Percentiles rank a stretch among this genome's conserved stretches.
These are phyloP conservation scores for Artemisia annua DNA, from an alignment of 129 eudicot species.

Conservation along the genomic window DNA sequence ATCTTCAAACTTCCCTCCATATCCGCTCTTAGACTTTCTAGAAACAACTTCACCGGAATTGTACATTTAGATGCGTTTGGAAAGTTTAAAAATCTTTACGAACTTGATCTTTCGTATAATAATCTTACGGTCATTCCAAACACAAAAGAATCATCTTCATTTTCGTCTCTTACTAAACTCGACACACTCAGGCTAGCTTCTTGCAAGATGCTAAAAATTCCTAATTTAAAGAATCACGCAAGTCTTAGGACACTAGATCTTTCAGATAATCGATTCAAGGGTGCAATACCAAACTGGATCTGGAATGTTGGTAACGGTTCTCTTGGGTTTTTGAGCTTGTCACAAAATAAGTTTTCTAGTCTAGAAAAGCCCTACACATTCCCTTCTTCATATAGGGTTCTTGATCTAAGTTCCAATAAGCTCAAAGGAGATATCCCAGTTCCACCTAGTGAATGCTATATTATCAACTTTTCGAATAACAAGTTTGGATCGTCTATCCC, in stretches of 20 bases:
- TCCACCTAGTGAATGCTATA: slow-evolving; percentile 37
- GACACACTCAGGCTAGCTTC: slow-evolving; percentile 44
- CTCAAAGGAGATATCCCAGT: slow-evolving; percentile 47
- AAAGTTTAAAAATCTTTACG: slow-evolving; percentile 34
- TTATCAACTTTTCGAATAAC: slow-evolving; percentile 55
- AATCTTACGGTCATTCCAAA: slow-evolving; percentile 32
- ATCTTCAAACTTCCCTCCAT: slow-evolving; percentile 41
- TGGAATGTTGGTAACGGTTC: slow-evolving; percentile 42
- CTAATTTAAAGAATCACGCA: slow-evolving; percentile 44
- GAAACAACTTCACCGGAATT: slow-evolving; percentile 46
- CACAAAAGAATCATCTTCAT: slow-evolving; percentile 16
- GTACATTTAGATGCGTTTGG: slow-evolving; percentile 35
- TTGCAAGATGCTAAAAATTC: slow-evolving; percentile 49
- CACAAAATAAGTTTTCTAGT: slow-evolving; percentile 36
- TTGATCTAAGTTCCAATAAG: slow-evolving; percentile 50
- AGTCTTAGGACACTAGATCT: slow-evolving; percentile 48
- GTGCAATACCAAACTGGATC: slow-evolving; percentile 10
- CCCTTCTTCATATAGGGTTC: slow-evolving; percentile 27
- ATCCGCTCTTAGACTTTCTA: slow-evolving; percentile 36
- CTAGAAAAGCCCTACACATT: slow-evolving; percentile 39
- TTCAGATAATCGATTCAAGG: slow-evolving; percentile 39
- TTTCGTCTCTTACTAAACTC: slow-evolving; percentile 36
- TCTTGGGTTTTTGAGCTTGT: slow-evolving; percentile 45
- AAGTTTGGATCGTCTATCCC: slow-evolving; percentile 44
- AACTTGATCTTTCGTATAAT: slow-evolving; percentile 60